phyloP scores from a whole-genome alignment of 2,329 filamentous ascomycete species.

The Aureobasidium subglaciale region DNA sequence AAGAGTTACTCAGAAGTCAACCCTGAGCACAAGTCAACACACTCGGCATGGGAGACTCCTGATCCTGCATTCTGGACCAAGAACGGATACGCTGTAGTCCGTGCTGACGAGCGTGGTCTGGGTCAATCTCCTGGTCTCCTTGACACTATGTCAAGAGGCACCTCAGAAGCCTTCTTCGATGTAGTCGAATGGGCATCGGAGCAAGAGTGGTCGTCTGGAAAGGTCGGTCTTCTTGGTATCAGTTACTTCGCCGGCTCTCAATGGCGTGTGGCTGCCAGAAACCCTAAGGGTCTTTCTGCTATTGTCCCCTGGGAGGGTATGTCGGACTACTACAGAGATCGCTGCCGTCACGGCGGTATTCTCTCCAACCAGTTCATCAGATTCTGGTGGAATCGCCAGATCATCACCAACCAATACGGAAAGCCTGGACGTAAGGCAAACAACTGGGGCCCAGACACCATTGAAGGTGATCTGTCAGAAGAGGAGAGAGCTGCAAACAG shows the following conservation, averaged over 20 bases:
- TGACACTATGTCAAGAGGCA: constrained; percentile 48
- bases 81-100: constrained; percentile 26
- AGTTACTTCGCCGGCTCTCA: constrained; percentile 48
- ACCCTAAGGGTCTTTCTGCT: constrained; percentile 44
- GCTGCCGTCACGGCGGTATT: constrained; percentile 35
- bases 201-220: constrained; percentile 22
- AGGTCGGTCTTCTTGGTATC: constrained; percentile 40
- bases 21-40: constrained; percentile 32
- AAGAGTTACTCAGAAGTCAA: constrained; percentile 42
- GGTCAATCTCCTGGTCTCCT: constrained; percentile 47
- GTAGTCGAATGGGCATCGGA: constrained; percentile 20
- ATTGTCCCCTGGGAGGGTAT: constrained; percentile 52
- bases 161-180: constrained; percentile 28
- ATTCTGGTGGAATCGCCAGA: constrained; percentile 63
- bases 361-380: constrained; percentile 39
- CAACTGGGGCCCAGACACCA: constrained; percentile 48
- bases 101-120: constrained; percentile 45
- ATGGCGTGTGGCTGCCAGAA: constrained; percentile 47
- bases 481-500: constrained; percentile 45
- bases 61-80: constrained; percentile 33
- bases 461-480: constrained; percentile 52
- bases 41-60: constrained; percentile 41
- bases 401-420: constrained; percentile 63
- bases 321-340: constrained; percentile 47
- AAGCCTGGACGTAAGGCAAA: constrained; percentile 35